Percentiles rank a stretch among this genome's conserved stretches.
phyloP scores from a whole-genome alignment of 2,329 filamentous ascomycete species.

The Fusarium longipes region DNA sequence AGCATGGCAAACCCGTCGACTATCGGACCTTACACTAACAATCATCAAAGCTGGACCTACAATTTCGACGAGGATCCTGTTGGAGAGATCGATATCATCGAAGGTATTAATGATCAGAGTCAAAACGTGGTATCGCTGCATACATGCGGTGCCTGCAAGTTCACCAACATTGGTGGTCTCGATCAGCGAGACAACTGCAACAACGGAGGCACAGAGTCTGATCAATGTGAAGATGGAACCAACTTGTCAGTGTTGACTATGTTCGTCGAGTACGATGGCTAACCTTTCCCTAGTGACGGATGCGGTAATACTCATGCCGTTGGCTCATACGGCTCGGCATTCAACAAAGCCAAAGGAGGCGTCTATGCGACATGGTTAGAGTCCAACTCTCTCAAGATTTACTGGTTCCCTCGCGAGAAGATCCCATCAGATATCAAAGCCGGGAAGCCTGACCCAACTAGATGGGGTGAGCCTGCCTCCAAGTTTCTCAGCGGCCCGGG shows the following conservation, averaged over 20 bases:
- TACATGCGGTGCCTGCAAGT: conserved; percentile 62
- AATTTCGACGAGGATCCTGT: conserved; percentile 30
- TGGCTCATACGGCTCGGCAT: conserved; percentile 9
- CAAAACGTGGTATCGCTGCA: conserved; percentile 72
- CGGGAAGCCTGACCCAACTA: conserved; percentile 67
- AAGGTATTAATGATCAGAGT: conserved; percentile 71
- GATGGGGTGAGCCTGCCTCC: conserved; percentile 73
- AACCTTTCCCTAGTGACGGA: neutral
- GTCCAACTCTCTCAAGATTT: conserved; percentile 72
- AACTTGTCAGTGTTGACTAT: conserved; percentile 3
- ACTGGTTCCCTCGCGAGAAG: conserved; percentile 74
- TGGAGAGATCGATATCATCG: conserved; percentile 80
- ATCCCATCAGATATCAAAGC: conserved; percentile 70
- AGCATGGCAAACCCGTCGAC: fast-evolving
- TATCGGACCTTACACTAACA: neutral
- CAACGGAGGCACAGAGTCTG: conserved; percentile 48
- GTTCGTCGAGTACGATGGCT: fast-evolving
- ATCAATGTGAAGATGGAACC: conserved; percentile 33
- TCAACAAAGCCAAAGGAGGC: conserved; percentile 63
- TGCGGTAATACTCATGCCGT: conserved; percentile 11
- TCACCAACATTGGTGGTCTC: conserved; percentile 56
- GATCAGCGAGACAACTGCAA: conserved; percentile 61
- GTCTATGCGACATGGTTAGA: conserved; percentile 79
- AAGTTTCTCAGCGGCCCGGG: conserved; percentile 70
- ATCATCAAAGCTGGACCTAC: conserved; percentile 4